Evolutionary conservation across 768 basidiomycete genomes (phyloP).

Genomic region (Strobilomyces echinocephalus): DNA sequence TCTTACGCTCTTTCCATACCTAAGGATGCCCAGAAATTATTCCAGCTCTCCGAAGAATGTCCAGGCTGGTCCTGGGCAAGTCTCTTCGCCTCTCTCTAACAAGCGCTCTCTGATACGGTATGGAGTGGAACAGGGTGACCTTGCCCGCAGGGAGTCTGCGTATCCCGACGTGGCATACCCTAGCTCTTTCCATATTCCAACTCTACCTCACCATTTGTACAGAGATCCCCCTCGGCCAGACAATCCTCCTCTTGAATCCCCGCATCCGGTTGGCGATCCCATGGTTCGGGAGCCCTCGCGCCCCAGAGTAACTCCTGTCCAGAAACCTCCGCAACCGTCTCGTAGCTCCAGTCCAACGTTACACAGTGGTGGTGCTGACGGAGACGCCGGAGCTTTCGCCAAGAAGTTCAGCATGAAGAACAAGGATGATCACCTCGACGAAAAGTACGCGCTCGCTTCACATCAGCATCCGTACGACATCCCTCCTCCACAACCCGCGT

Average conservation of each 20-base stretch:
- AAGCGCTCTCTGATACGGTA: background rate
- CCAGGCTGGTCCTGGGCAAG: conserved; percentile 22
- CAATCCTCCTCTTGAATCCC: background rate
- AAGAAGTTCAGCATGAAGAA: conserved; percentile 11
- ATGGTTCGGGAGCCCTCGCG: conserved; percentile 3
- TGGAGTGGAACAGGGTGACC: background rate
- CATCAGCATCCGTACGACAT: conserved; percentile 63
- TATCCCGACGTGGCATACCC: conserved; percentile 7
- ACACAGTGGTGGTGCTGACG: conserved; percentile 19
- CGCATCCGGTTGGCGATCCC: conserved; percentile 1
- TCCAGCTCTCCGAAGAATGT: background rate
- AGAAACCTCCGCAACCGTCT: conserved; percentile 29
- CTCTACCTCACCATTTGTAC: conserved; percentile 7
- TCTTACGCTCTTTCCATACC: conserved; percentile 5
- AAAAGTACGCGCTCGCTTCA: conserved; percentile 48
- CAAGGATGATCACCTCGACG: conserved; percentile 26
- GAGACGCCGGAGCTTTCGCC: conserved; percentile 14
- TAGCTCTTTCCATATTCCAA: conserved; percentile 7
- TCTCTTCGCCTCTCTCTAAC: background rate
- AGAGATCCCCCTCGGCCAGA: background rate
- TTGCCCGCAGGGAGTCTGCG: background rate
- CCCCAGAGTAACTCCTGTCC: conserved; percentile 14
- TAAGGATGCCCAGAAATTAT: conserved; percentile 19
- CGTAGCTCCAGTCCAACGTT: conserved; percentile 38
- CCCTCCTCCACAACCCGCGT: conserved; percentile 43